Evolutionary conservation across 306 rosid species (phyloP), one percentile per base, ranked within the genome.

Genomic region (Pachyrhizus erosus): DNA sequence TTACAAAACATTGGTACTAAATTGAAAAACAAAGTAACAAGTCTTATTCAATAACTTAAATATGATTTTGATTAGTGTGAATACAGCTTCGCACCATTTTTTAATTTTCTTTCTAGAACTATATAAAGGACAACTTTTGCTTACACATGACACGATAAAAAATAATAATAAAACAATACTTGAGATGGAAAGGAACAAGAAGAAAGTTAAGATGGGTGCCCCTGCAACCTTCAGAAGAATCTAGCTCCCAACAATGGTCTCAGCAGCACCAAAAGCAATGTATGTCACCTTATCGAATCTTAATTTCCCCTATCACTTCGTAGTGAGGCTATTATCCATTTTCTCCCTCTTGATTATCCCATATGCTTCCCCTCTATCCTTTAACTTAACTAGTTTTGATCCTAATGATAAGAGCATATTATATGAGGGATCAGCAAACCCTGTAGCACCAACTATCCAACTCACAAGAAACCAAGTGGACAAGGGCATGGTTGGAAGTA

Each of bases 311-410:
- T 45, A 20, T 72, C n/a, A 61, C 27, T 61, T 49, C 27, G 17
- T 27, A 15, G 9, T 20, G 13, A 73, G 27, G 33, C 18, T 73
- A 29, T 2, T 65, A 5, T 5, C 73, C 15, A 26, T 80, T 68
- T 74, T 67, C 51, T 57, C 69, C 75, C 51, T 79, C 34, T 84
- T 84, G 14, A 11, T 73, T 0, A 67, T 79, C 61, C 84, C 81
- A 17, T 5, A 23, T 66, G 81, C 26, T 26, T 68, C 70, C n/a
- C 52, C 75, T 14, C 20, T 87, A 21, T 39, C 73, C 52, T 84
- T 81, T 29, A 87, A 52, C 58, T 81, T 64, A 70, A 4, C 76
- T 8, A 60, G 51, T 60, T 82, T 82, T 24, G 10, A 58, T 42
- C 34, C 82, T 17, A 51, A 73, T 29, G 40, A 39, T 7, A 11